Evolutionary conservation across 2,329 filamentous ascomycete species (phyloP), one percentile per base, ranked within the genome.

Genomic region (Colletotrichum sp.): DNA sequence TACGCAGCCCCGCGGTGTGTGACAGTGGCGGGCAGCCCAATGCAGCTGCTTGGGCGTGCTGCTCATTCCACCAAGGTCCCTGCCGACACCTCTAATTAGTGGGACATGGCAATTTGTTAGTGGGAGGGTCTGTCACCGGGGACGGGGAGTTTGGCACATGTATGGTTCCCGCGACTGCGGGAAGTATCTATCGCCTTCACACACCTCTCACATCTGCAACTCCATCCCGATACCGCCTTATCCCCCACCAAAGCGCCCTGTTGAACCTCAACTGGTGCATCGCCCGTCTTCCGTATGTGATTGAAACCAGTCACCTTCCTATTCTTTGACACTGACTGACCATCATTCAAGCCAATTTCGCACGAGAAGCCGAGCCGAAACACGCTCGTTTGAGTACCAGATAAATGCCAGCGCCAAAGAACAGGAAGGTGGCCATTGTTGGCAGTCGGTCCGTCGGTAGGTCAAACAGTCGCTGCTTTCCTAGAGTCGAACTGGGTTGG

Each of bases 381-480:
- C 12, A n/a, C n/a, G 18, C 30, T 63, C 26, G 30, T 24, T 34
- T 21, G n/a, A 15, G 30, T 21, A 34, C 28, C 61, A 38, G 8
- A 38, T 36, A 82, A 79, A 95, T 95, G 93, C 89, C 93, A 79
- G 87, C 93, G 64, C 91, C 93, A 75, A 98, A 98, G 87, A 96
- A 98, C 87, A 91, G 96, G 82, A 98, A 98, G 90, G 94, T 98
- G 84, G 96, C 96, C 86, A 96, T 98, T 86, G 95, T 98, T 78
- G 96, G 96, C 87, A 98, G 95, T 87, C 93, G 96, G 82, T 97
- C 96, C 77, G 96, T 98, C 83, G 89, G 89, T 90, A 82, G 74
- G 87, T 85, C 61, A 48, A 32, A n/a, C 32, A 28, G 34, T 65
- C 65, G 13, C 10, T 64, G 13, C 63, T 65, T 64, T 36, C 30